phyloP scores from a whole-genome alignment of 441 rosid species.

The Syzygium malaccense region DNA sequence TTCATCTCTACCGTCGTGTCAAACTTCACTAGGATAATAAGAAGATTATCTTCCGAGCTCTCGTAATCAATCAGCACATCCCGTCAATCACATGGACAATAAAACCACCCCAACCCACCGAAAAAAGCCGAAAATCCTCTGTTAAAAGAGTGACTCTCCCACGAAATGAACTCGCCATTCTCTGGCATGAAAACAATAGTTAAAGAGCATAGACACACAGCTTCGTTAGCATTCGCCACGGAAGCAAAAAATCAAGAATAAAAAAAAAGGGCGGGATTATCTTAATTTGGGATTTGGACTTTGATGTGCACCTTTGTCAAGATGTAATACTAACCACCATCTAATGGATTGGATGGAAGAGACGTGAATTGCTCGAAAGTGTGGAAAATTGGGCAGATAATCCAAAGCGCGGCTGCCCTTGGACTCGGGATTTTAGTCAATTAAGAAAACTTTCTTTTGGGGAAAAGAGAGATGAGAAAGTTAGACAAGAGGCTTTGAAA shows the following conservation, averaged over 20 bases:
- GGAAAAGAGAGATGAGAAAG: not conserved
- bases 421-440: not conserved
- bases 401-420: not conserved
- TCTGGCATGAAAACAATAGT: not conserved
- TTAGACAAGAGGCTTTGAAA: not conserved
- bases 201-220: not conserved
- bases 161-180: not conserved
- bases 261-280: not conserved
- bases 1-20: not conserved
- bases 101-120: not conserved
- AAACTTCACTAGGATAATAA: not conserved
- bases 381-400: not conserved
- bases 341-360: not conserved
- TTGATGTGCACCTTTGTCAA: not conserved
- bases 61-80: not conserved
- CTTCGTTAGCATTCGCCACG: not conserved
- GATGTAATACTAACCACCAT: not conserved
- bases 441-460: not conserved
- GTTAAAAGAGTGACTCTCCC: not conserved
- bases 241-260: not conserved
- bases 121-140: not conserved
- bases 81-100: not conserved
- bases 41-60: not conserved
- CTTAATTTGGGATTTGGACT: not conserved
- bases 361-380: not conserved